Conservation (phyloP, 2,329 filamentous ascomycete species). For the Fusarium nodosum region DNA sequence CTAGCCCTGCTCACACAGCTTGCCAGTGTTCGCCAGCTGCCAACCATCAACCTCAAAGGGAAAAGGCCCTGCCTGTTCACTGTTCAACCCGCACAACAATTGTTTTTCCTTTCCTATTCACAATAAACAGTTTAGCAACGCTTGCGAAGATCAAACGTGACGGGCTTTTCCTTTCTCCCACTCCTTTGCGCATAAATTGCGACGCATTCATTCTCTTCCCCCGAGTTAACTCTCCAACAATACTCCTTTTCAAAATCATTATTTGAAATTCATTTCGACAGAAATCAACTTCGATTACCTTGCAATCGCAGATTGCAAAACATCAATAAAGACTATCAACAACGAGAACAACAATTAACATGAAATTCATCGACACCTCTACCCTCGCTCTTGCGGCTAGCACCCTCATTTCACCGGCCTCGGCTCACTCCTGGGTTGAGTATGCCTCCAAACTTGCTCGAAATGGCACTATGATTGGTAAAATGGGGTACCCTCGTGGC, state of each 20-base stretch:
- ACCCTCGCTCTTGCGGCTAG: constrained; percentile 44
- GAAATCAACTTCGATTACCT: constrained; percentile 19
- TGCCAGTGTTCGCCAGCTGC: constrained; percentile 46
- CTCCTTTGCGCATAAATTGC: constrained; percentile 38
- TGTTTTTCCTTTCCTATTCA: constrained; percentile 20
- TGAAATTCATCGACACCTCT: constrained; percentile 42
- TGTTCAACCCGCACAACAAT: constrained; percentile 35
- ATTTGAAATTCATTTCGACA: constrained; percentile 27
- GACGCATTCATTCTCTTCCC: constrained; percentile 37
- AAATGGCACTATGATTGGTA: constrained; percentile 79
- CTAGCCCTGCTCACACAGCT: constrained; percentile 13
- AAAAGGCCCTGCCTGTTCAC: constrained; percentile 24
- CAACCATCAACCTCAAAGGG: constrained; percentile 20
- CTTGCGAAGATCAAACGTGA: constrained; percentile 30
- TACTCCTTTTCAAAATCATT: constrained; percentile 33
- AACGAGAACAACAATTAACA: constrained; percentile 26
- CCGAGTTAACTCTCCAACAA: constrained; percentile 23
- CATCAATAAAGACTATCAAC: constrained; percentile 8
- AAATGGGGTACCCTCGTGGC: constrained; percentile 80
- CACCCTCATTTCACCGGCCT: constrained; percentile 53
- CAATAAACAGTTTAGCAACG: constrained; percentile 35
- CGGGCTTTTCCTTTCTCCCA: constrained; percentile 33
- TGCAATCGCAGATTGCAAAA: constrained; percentile 14
- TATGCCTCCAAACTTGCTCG: constrained; percentile 76
- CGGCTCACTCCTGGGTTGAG: constrained; percentile 87